phyloP scores from a whole-genome alignment of 1,284 basidiomycete species.

The Amylostereum areolatum region DNA sequence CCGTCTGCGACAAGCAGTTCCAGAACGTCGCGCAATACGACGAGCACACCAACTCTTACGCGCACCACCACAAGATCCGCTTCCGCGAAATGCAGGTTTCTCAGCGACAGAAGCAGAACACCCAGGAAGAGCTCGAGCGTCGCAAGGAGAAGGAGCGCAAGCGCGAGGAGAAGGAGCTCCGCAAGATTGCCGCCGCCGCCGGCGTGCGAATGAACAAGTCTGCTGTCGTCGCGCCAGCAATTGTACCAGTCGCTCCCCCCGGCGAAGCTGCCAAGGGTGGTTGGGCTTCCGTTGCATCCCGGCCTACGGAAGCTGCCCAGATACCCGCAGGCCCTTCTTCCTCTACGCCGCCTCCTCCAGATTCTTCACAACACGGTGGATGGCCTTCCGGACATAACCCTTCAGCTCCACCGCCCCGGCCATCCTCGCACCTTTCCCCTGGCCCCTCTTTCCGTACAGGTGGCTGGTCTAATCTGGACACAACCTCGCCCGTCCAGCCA shows the following conservation, averaged over 20 bases:
- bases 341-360: too few relatives aligned
- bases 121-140: conserved; percentile 59
- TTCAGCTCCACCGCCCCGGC: background rate
- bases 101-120: conserved; percentile 40
- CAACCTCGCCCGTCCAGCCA: background rate
- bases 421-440: background rate
- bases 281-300: background rate
- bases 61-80: conserved; percentile 76
- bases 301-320: background rate
- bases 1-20: conserved; percentile 79
- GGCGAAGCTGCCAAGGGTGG: background rate
- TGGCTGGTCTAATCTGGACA: conserved; percentile 24
- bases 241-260: conserved; percentile 18
- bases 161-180: conserved; percentile 73
- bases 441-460: conserved; percentile 47
- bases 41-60: conserved; percentile 80
- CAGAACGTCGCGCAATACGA: conserved; percentile 77
- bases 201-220: conserved; percentile 67
- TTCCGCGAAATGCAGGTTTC: conserved; percentile 70
- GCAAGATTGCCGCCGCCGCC: conserved; percentile 72
- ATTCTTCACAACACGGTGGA: too few relatives aligned
- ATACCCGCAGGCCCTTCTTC: too few relatives aligned
- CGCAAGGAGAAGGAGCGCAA: conserved; percentile 78
- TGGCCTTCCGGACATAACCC: background rate
- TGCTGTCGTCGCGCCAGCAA: conserved; percentile 13